These are phyloP conservation scores for Leccinellum albellum DNA, from an alignment of 768 basidiomycete species.

Conservation along the genomic window DNA sequence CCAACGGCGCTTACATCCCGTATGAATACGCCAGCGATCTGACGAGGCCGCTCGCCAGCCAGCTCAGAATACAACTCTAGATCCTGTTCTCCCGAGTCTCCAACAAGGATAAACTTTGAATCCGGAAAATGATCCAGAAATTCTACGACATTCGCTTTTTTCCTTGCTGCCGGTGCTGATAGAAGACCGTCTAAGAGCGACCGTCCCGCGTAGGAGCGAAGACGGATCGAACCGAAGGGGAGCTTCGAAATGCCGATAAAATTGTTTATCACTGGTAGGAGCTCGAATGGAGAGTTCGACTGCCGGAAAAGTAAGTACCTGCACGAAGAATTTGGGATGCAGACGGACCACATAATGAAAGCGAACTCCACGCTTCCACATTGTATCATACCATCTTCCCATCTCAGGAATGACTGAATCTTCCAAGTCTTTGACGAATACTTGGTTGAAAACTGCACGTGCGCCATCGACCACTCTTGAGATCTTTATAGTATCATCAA, in stretches of 20 bases:
- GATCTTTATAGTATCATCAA: conserved; percentile 79
- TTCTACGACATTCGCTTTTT: conserved; percentile 77
- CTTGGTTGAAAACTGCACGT: conserved; percentile 81
- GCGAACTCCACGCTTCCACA: conserved; percentile 68
- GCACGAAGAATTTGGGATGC: not conserved
- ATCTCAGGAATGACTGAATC: conserved; percentile 82
- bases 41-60: conserved; percentile 62
- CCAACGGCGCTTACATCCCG: conserved; percentile 57
- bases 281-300: conserved; percentile 88
- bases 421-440: conserved; percentile 81
- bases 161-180: conserved; percentile 77
- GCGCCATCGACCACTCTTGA: conserved; percentile 79
- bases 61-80: conserved; percentile 82
- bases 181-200: conserved; percentile 82
- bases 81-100: conserved; percentile 94
- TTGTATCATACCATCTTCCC: conserved; percentile 69
- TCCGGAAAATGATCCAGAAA: conserved; percentile 70
- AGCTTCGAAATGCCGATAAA: conserved; percentile 71
- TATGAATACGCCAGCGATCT: conserved; percentile 79
- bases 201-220: conserved; percentile 82
- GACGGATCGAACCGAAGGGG: conserved; percentile 71
- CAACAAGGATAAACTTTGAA: conserved; percentile 78
- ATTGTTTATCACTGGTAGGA: conserved; percentile 72
- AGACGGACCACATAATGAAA: conserved; percentile 86
- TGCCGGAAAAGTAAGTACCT: conserved; percentile 27